Conservation (phyloP, 352 stramenopile species). For the Blastocystis sp. region DNA sequence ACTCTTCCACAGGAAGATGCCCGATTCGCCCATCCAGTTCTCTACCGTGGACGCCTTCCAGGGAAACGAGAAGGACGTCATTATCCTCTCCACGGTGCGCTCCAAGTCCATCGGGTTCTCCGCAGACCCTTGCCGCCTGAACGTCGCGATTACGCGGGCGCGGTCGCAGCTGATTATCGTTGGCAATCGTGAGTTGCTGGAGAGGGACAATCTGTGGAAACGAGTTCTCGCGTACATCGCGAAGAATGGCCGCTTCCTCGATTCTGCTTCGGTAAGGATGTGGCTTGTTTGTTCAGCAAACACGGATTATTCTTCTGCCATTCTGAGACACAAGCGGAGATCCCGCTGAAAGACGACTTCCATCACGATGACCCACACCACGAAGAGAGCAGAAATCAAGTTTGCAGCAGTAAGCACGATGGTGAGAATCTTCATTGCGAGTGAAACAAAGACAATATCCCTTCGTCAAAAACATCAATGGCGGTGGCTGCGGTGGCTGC, state of each 20-base stretch:
- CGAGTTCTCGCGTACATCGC: constrained; percentile 6
- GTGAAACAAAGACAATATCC: constrained; percentile 37
- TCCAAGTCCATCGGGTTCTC: constrained; percentile 83
- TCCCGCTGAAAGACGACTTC: not conserved
- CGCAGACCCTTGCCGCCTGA: constrained; percentile 81
- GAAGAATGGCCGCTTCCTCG: not conserved
- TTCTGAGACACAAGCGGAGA: not conserved
- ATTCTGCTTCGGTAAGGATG: not conserved
- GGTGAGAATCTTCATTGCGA: not conserved
- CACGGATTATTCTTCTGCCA: not conserved
- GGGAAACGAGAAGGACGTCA: constrained; percentile 94
- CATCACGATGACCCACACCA: not conserved
- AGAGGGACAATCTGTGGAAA: not conserved
- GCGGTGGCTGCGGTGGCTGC: constrained; percentile 24
- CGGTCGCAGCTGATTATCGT: constrained; percentile 82
- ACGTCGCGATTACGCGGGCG: constrained; percentile 83
- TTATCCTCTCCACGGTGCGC: constrained; percentile 92
- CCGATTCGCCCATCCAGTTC: constrained; percentile 71
- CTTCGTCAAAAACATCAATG: not conserved
- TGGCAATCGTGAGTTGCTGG: constrained; percentile 70
- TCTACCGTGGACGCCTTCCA: constrained; percentile 96
- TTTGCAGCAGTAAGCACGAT: not conserved
- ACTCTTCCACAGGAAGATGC: not conserved
- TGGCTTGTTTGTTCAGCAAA: constrained; percentile 2
- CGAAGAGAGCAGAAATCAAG: not conserved